phyloP scores from a whole-genome alignment of 768 basidiomycete species.

The Phaeotremella fagi region DNA sequence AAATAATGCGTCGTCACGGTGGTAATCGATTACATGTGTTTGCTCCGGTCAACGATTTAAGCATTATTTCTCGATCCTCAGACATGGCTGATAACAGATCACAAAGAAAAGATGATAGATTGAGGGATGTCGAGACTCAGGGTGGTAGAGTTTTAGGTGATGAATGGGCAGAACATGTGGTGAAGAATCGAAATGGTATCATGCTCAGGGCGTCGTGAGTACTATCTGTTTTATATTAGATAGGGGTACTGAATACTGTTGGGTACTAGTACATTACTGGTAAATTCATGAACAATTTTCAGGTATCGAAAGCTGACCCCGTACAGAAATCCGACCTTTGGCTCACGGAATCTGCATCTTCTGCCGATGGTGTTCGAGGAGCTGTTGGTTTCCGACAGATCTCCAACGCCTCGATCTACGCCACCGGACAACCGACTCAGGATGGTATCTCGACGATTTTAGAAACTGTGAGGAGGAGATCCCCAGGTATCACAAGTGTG shows the following conservation, averaged over 20 bases:
- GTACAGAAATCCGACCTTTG: slow-evolving; percentile 91
- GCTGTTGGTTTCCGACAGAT: slow-evolving; percentile 90
- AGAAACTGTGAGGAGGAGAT: slow-evolving; percentile 56
- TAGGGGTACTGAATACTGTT: neutral
- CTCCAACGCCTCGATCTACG: slow-evolving; percentile 74
- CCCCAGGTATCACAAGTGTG: slow-evolving; percentile 61
- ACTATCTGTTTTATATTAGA: neutral
- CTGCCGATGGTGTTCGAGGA: slow-evolving; percentile 65
- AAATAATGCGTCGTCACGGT: slow-evolving; percentile 72
- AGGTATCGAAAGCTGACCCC: too few species aligned
- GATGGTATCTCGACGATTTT: slow-evolving; percentile 82
- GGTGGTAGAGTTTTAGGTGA: slow-evolving; percentile 87
- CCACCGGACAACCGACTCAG: slow-evolving; percentile 84
- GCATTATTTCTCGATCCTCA: slow-evolving; percentile 48
- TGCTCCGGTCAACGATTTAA: slow-evolving; percentile 82
- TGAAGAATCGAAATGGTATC: slow-evolving; percentile 89
- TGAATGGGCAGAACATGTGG: slow-evolving; percentile 91
- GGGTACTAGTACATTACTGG: slow-evolving; percentile 3
- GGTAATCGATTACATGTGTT: slow-evolving; percentile 84
- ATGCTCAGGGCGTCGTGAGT: slow-evolving; percentile 81
- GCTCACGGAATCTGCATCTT: slow-evolving; percentile 52
- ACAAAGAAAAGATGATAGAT: slow-evolving; percentile 60
- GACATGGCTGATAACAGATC: slow-evolving; percentile 18
- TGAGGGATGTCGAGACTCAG: slow-evolving; percentile 59
- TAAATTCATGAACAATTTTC: slow-evolving; percentile 5